Percentiles rank a stretch among this genome's conserved stretches.
Evolutionary conservation across 371 early-diverging fungal species (phyloP).

Genomic region (Mortierella sp.): DNA sequence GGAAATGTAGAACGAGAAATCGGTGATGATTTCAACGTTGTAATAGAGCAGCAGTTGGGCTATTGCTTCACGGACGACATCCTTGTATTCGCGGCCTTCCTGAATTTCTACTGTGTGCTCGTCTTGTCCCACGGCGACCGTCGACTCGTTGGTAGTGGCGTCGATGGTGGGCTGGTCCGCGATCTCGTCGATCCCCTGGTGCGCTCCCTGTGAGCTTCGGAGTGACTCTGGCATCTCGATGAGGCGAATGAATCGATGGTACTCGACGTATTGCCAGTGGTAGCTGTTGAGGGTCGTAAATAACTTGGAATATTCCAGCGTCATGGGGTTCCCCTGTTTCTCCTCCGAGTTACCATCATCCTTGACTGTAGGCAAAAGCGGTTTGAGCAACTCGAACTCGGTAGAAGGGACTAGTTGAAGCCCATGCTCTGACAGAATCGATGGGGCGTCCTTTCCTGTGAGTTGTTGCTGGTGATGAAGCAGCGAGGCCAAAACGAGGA

Average conservation of each 20-base stretch:
- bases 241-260: not conserved
- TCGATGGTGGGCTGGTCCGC: not conserved
- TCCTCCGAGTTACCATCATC: not conserved
- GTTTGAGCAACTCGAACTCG: not conserved
- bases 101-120: not conserved
- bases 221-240: not conserved
- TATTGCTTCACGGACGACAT: not conserved
- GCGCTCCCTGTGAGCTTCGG: too few species aligned
- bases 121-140: not conserved
- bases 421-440: conserved; percentile 1
- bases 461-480: not conserved
- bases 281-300: not conserved
- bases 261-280: not conserved
- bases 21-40: conserved; percentile 19
- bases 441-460: not conserved
- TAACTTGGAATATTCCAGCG: conserved; percentile 7
- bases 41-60: conserved; percentile 3
- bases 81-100: not conserved
- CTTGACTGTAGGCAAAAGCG: not conserved
- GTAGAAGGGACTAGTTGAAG: not conserved
- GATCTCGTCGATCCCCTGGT: not conserved
- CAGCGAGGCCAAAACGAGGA: not conserved
- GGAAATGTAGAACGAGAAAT: not conserved
- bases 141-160: not conserved
- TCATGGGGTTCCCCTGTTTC: not conserved